Conservation (phyloP, 805 yeast species). For the Hanseniaspora jakobsenii region DNA sequence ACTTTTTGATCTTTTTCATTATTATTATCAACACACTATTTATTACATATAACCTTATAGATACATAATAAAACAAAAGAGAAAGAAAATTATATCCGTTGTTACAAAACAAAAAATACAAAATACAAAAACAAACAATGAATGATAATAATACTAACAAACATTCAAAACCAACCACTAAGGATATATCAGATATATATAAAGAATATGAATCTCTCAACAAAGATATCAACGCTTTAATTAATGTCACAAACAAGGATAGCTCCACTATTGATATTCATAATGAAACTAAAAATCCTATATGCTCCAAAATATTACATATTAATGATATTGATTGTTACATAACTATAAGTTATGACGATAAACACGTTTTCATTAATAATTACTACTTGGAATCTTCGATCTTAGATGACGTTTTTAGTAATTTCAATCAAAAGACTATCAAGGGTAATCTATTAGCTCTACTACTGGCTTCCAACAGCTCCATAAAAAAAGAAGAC, state of each 20-base stretch:
- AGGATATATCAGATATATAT: conserved; percentile 12
- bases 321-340: conserved; percentile 13
- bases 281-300: too few relatives aligned
- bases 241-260: too few relatives aligned
- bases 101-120: not conserved
- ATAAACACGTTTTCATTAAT: conserved; percentile 18
- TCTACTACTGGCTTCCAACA: too few relatives aligned
- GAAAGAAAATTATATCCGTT: not conserved
- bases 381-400: conserved; percentile 16
- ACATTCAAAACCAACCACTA: conserved; percentile 11
- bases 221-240: not conserved
- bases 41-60: too few relatives aligned
- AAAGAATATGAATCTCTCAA: conserved; percentile 1
- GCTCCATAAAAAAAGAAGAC: too few relatives aligned
- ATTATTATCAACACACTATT: too few relatives aligned
- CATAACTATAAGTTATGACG: conserved; percentile 15
- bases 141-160: not conserved
- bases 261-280: too few relatives aligned
- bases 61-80: too few relatives aligned
- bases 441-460: too few relatives aligned
- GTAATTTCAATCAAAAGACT: conserved; percentile 15
- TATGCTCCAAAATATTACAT: not conserved
- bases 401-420: conserved; percentile 15
- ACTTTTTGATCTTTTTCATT: too few relatives aligned
- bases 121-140: not conserved